Percentiles rank a stretch among this genome's conserved stretches.
Evolutionary conservation across 768 basidiomycete species (phyloP).

Genomic region (Lactarius hatsudake): DNA sequence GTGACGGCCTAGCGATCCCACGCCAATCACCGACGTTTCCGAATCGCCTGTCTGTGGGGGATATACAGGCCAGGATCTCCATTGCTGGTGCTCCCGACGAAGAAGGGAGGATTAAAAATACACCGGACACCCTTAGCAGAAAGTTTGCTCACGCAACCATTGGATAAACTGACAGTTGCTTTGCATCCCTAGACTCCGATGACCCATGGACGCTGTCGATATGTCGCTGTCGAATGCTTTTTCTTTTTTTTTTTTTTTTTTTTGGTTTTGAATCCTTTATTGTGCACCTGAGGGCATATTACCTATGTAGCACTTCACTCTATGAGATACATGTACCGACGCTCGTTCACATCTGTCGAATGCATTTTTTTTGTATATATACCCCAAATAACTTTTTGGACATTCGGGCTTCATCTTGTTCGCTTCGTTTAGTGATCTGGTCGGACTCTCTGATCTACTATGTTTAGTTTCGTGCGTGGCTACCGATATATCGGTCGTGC

Average conservation of each 20-base stretch:
- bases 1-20: not conserved
- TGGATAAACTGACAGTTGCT: constrained; percentile 9
- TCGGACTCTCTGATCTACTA: not conserved
- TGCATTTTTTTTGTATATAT: constrained; percentile 1
- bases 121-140: not conserved
- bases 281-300: too few species aligned
- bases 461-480: not conserved
- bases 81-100: constrained; percentile 14
- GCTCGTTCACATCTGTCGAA: too few species aligned
- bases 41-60: constrained; percentile 15
- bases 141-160: constrained; percentile 18
- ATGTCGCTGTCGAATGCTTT: constrained; percentile 9
- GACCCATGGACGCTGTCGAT: constrained; percentile 10
- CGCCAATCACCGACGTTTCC: not conserved
- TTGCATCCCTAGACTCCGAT: not conserved
- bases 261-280: too few species aligned
- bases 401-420: not conserved
- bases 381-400: not conserved
- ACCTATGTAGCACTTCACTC: too few species aligned
- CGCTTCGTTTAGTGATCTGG: not conserved
- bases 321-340: too few species aligned
- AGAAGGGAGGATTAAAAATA: constrained; percentile 16
- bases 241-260: too few species aligned
- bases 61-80: not conserved
- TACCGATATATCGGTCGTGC: not conserved